Base-by-base conservation (phyloP, 2,329 filamentous ascomycete genomes). In the Teratosphaeria nubilosa region DNA sequence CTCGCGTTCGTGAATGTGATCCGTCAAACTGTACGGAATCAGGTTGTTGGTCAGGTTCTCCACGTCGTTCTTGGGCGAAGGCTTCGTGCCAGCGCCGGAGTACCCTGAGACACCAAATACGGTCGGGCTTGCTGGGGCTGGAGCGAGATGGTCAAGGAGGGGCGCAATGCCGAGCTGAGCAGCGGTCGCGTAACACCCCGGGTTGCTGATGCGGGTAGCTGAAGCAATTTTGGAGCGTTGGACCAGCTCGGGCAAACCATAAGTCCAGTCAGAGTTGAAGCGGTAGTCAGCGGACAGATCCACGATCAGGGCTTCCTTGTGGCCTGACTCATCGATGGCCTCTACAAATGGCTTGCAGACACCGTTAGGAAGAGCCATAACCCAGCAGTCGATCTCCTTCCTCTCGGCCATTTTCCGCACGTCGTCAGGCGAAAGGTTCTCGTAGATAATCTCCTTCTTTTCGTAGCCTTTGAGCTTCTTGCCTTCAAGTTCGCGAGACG, bases 261-360 rank as follows among this genome's bases (percentile, higher is more conserved):
- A 97, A 0, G 88, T 90, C 91, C 91, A 95, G 25, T 81, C 80
- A 58, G 80, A 77, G 70, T 95, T 87, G 72, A 96, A 97, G 55
- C 92, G 86, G 75, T 96, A 95, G 76, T 99, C 94, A 60, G 94
- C 94, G n/a, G 91, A 96, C 37, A 99, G 82, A 72, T 99, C 94
- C 52, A 99, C 81, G 65, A 97, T 88, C 48, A 97, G 78, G 66
- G 88, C 91, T 68, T 77, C 72, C 55, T 77, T 77, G 69, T 83
- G 81, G 59, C 84, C 84, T 32, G 81, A 83, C 68, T 87, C 82
- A 66, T 91, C 83, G 56, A 97, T 83, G 7, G 92, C 92, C 63
- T 97, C 90, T 10, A 97, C 87, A 66, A 87, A 99, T 0, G 94
- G 91, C 76, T 91, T 88, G 83, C 90, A 96, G 54, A 96, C 90